Evolutionary conservation across 768 basidiomycete species (phyloP).

Genomic region (Agrocybe praecox): DNA sequence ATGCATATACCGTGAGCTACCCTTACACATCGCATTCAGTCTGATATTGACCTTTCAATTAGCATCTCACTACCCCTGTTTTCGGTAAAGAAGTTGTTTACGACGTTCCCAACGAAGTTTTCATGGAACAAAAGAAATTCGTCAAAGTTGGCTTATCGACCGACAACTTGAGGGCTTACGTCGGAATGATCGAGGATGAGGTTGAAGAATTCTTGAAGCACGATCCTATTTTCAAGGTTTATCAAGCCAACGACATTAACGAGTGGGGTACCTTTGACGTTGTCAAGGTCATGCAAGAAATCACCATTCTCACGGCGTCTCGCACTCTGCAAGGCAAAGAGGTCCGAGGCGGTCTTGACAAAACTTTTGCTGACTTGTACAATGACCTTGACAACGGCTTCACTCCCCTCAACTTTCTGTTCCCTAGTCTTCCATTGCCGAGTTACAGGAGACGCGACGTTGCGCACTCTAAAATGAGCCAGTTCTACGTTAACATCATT

Average conservation of each 20-base stretch:
- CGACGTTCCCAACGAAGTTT: constrained; percentile 91
- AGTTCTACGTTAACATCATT: constrained; percentile 91
- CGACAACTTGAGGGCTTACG: constrained; percentile 88
- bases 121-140: constrained; percentile 99
- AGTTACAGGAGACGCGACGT: constrained; percentile 88
- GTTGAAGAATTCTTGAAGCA: constrained; percentile 69
- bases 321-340: constrained; percentile 93
- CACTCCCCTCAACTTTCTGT: constrained; percentile 93
- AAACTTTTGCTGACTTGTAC: constrained; percentile 82
- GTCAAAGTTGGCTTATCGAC: constrained; percentile 94
- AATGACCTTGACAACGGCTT: constrained; percentile 94
- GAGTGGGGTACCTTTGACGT: constrained; percentile 83
- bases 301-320: constrained; percentile 94
- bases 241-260: constrained; percentile 65
- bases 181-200: constrained; percentile 78
- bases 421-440: constrained; percentile 89
- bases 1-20: constrained; percentile 82
- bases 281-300: constrained; percentile 74
- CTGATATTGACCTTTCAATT: constrained; percentile 7
- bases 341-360: constrained; percentile 78
- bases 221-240: constrained; percentile 64
- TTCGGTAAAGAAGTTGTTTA: constrained; percentile 99
- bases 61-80: constrained; percentile 93
- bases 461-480: constrained; percentile 91
- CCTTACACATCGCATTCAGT: background rate